phyloP scores from a whole-genome alignment of 805 yeast species.

The Nakazawaea ishiwadae region DNA sequence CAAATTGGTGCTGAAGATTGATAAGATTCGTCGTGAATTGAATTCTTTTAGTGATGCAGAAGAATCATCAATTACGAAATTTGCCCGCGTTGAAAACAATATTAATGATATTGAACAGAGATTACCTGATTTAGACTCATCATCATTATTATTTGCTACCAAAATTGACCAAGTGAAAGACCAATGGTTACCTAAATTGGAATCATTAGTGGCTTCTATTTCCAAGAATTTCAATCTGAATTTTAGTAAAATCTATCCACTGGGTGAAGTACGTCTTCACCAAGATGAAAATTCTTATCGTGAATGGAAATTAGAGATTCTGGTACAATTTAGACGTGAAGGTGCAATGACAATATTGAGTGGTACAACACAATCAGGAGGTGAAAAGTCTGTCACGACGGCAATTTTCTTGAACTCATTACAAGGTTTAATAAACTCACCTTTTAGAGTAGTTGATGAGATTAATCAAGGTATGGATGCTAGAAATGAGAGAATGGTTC shows the following conservation, averaged over 20 bases:
- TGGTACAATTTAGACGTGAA: constrained; percentile 80
- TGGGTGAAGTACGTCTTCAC: constrained; percentile 69
- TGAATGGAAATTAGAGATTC: constrained; percentile 80
- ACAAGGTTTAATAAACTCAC: constrained; percentile 84
- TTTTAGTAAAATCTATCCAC: constrained; percentile 75
- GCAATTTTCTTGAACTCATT: constrained; percentile 85
- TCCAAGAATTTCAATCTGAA: constrained; percentile 61
- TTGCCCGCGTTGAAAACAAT: constrained; percentile 34
- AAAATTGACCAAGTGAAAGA: constrained; percentile 34
- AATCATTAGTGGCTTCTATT: constrained; percentile 46
- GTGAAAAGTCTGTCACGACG: constrained; percentile 95
- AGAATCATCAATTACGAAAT: constrained; percentile 21
- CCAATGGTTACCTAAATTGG: constrained; percentile 62
- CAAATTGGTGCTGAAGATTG: constrained; percentile 32
- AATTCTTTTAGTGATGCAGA: constrained; percentile 21
- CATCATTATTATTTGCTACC: constrained; percentile 25
- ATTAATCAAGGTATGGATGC: constrained; percentile 99
- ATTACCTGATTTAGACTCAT: constrained; percentile 31
- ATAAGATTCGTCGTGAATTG: constrained; percentile 37
- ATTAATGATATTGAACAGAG: constrained; percentile 30
- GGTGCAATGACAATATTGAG: constrained; percentile 69
- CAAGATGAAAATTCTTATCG: constrained; percentile 46
- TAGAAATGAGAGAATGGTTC: constrained; percentile 82
- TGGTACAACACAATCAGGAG: constrained; percentile 93
- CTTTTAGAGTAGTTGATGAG: constrained; percentile 95